A percentile compares a stretch with the other conserved stretches of the same genome.
These are phyloP conservation scores for Podospora pseudocomata DNA, from an alignment of 495 filamentous ascomycete genomes.

Conservation along the genomic window DNA sequence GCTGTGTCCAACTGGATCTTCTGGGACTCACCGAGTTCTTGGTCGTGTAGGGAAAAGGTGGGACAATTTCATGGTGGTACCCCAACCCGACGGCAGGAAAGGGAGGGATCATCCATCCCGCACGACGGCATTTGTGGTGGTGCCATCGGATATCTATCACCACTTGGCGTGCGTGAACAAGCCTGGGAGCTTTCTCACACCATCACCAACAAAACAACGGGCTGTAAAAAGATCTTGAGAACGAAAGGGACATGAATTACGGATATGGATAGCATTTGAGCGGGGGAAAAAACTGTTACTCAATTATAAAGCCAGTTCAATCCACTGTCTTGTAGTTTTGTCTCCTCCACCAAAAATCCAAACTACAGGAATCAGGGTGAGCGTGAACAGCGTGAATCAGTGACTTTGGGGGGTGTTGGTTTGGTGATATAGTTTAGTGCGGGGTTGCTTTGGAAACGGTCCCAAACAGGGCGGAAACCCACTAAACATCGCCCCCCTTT, in stretches of 20 bases:
- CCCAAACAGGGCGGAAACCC: slow-evolving; percentile 14
- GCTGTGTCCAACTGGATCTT: neutral
- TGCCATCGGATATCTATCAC: neutral
- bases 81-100: neutral
- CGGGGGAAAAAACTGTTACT: neutral
- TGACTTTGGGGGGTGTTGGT: neutral
- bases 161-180: neutral
- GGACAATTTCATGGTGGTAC: neutral
- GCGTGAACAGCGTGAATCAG: neutral
- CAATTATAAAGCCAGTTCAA: neutral
- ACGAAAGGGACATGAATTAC: neutral
- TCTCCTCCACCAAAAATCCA: neutral
- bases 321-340: neutral
- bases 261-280: neutral
- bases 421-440: slow-evolving; percentile 3
- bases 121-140: neutral
- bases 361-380: neutral
- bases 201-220: neutral
- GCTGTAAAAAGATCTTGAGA: neutral
- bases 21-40: neutral
- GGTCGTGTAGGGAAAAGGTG: neutral
- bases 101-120: neutral
- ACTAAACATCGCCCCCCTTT: slow-evolving; percentile 15
- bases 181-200: neutral
- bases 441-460: slow-evolving; percentile 24